Evolutionary conservation across 148 eudicot genomes (phyloP).

Genomic region (Cornus florida): DNA sequence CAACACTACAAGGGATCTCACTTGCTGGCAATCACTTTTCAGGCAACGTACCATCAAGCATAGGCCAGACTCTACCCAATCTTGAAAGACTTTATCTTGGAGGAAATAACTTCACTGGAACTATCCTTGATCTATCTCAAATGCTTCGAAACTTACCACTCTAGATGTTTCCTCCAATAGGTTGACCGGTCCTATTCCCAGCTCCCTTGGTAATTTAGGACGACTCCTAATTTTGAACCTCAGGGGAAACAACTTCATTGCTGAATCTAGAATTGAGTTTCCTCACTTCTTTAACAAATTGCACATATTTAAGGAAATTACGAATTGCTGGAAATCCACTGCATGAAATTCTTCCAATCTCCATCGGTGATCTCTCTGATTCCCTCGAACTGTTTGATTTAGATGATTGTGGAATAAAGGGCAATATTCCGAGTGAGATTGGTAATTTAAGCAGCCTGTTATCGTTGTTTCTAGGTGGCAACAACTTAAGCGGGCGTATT

Average conservation of each 20-base stretch:
- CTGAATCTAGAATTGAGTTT: background rate
- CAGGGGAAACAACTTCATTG: background rate
- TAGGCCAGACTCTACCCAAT: background rate
- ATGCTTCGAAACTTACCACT: constrained; percentile 3
- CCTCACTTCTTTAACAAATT: constrained; percentile 4
- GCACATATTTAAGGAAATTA: background rate
- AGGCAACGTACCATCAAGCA: background rate
- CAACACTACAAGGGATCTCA: background rate
- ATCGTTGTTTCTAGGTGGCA: background rate
- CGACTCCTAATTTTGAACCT: background rate
- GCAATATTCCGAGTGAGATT: background rate
- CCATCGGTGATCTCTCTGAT: constrained; percentile 6
- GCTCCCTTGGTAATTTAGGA: background rate
- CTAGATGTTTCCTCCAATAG: background rate
- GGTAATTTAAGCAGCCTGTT: constrained; percentile 7
- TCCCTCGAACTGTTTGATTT: background rate
- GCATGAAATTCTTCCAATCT: background rate
- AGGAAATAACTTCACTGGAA: too few relatives aligned
- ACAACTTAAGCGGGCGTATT: background rate
- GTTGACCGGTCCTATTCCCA: constrained; percentile 3
- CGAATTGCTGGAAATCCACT: background rate
- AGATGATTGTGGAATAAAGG: background rate
- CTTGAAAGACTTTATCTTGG: too few relatives aligned
- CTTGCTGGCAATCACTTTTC: background rate
- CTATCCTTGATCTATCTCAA: background rate